Evolutionary conservation across 768 basidiomycete genomes (phyloP).

Genomic region (Mycena polygramma): DNA sequence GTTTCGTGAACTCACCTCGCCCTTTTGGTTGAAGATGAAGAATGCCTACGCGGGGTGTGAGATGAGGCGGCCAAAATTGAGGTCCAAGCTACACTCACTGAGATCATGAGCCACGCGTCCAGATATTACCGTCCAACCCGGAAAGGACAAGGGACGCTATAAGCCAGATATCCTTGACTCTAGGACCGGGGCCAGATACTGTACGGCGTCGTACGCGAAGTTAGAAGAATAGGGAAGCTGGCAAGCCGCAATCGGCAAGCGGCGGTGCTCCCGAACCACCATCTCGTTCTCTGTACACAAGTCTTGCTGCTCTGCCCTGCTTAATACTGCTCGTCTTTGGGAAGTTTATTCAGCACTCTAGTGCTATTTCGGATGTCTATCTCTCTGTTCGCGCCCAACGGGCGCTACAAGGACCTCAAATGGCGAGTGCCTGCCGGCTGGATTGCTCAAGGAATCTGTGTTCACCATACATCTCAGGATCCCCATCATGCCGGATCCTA

Average conservation of each 20-base stretch:
- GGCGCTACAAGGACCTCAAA: conserved; percentile 7
- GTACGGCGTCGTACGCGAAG: background rate
- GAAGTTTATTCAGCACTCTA: background rate
- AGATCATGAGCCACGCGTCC: conserved; percentile 24
- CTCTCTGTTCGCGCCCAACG: background rate
- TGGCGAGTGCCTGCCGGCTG: background rate
- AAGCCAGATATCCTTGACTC: background rate
- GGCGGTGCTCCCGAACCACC: background rate
- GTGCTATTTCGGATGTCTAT: background rate
- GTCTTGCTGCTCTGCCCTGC: background rate
- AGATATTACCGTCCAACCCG: background rate
- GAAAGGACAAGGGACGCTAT: background rate
- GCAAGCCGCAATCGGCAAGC: background rate
- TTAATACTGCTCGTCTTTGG: background rate
- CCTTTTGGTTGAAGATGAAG: conserved; percentile 99
- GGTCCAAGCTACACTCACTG: conserved; percentile 1
- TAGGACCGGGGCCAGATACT: background rate
- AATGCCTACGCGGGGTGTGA: conserved; percentile 75
- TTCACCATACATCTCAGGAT: conserved; percentile 7
- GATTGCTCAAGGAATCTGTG: background rate
- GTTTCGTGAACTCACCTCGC: conserved; percentile 77
- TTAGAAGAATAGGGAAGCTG: background rate
- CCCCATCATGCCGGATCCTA: conserved; percentile 9
- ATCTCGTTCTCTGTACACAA: background rate
- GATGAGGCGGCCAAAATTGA: background rate